Conservation (phyloP, 805 yeast species). For the Candida palmyrensis region DNA sequence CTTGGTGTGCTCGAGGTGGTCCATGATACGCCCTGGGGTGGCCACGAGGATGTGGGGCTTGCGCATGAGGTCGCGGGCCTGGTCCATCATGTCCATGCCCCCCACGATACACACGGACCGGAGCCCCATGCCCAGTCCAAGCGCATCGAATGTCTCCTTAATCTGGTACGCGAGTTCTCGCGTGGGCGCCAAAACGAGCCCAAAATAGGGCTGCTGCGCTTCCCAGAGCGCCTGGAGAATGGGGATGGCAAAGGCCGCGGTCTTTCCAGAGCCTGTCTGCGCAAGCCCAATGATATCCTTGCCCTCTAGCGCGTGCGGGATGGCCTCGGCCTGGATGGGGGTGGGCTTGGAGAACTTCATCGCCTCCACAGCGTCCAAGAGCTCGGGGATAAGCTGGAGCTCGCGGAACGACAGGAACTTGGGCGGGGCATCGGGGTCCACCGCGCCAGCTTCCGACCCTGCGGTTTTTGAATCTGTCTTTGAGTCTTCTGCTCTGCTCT, state of each 20-base stretch:
- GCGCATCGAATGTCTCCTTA: slow-evolving; percentile 90
- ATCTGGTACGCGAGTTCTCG: slow-evolving; percentile 85
- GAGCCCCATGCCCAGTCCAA: slow-evolving; percentile 91
- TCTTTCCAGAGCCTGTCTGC: slow-evolving; percentile 96
- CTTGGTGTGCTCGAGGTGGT: slow-evolving; percentile 87
- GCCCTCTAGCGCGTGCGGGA: slow-evolving; percentile 87
- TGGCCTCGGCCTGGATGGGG: slow-evolving; percentile 87
- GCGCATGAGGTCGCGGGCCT: slow-evolving; percentile 87
- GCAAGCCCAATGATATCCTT: slow-evolving; percentile 94
- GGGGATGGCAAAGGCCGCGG: slow-evolving; percentile 98
- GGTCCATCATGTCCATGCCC: slow-evolving; percentile 98
- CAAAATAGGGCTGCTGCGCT: slow-evolving; percentile 82
- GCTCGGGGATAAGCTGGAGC: slow-evolving; percentile 67
- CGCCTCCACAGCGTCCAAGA: slow-evolving; percentile 71
- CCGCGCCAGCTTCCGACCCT: slow-evolving; percentile 6
- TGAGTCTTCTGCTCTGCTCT: slow-evolving; percentile 1
- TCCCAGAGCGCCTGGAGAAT: slow-evolving; percentile 88
- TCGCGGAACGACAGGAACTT: slow-evolving; percentile 44
- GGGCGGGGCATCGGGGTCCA: slow-evolving; percentile 15
- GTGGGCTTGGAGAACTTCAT: slow-evolving; percentile 81
- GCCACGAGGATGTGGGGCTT: slow-evolving; percentile 95
- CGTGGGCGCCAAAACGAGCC: slow-evolving; percentile 83
- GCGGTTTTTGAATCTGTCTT: slow-evolving; percentile 1
- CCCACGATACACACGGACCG: slow-evolving; percentile 87
- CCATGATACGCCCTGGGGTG: slow-evolving; percentile 92